Evolutionary conservation across 306 rosid species (phyloP).

Genomic region (Neltuma alba): DNA sequence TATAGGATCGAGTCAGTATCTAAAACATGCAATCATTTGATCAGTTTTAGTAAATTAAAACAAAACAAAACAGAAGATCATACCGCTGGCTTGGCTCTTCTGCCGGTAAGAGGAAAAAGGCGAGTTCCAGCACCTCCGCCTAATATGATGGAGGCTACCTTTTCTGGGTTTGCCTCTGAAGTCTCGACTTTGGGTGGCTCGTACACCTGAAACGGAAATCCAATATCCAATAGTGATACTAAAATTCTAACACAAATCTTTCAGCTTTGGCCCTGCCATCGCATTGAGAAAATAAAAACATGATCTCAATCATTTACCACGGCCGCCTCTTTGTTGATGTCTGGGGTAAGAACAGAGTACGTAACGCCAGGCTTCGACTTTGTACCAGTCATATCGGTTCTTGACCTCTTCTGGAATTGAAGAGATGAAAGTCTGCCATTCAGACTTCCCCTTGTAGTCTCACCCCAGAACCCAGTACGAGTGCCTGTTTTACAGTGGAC

Average conservation of each 20-base stretch:
- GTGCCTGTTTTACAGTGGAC: slow-evolving; percentile 33
- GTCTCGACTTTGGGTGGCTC: slow-evolving; percentile 45
- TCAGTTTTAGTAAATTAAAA: background rate
- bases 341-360: slow-evolving; percentile 59
- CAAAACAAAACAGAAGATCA: background rate
- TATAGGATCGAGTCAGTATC: background rate
- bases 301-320: slow-evolving; percentile 37
- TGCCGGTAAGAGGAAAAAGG: slow-evolving; percentile 81
- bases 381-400: slow-evolving; percentile 8
- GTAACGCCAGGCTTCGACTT: slow-evolving; percentile 51
- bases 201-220: slow-evolving; percentile 43
- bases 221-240: slow-evolving; percentile 2
- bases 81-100: slow-evolving; percentile 87
- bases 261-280: background rate
- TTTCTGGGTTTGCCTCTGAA: slow-evolving; percentile 66
- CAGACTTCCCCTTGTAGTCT: slow-evolving; percentile 44
- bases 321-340: slow-evolving; percentile 38
- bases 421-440: slow-evolving; percentile 39
- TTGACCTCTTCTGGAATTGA: slow-evolving; percentile 36
- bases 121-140: slow-evolving; percentile 95
- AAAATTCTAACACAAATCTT: background rate
- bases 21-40: background rate
- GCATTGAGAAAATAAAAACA: background rate
- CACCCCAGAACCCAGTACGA: slow-evolving; percentile 60
- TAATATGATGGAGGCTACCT: slow-evolving; percentile 79